Evolutionary conservation across 768 basidiomycete species (phyloP), one percentile per base, ranked within the genome.

Genomic region (Termitomyces sp.): DNA sequence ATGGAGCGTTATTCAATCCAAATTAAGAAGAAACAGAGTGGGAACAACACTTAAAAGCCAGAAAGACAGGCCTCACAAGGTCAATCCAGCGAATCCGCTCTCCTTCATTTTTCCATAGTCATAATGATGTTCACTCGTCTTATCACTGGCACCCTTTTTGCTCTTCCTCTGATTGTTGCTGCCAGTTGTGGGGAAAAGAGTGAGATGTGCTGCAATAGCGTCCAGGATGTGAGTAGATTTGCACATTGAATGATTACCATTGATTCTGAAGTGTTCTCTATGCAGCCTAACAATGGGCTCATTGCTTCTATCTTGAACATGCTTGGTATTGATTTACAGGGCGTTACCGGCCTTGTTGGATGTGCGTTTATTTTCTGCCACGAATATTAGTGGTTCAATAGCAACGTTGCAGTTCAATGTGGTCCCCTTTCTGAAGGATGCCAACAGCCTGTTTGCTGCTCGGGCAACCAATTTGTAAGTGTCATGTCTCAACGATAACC

Each of bases 71-170:
- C 27, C 16, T 27, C 6, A 4, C 2, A 54, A 54, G 22, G 12
- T 27, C 39, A 42, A 24, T 20, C 27, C 53, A 41, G 37, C 27
- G 30, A 54, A 41, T 12, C 16, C 12, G 15, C 39, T 54, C 53
- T 6, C 7, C 22, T 20, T 42, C 30, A n/a, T 34, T 22, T 16
- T 39, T n/a, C n/a, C 30, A 15, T 22, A 33, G 13, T 45, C 31
- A 33, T 33, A 7, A 58, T 58, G 58, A 58, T 58, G 58, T 58
- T 58, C 8, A 20, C 51, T 58, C 58, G 52, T 41, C 45, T 58
- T 46, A 30, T 52, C n/a, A 12, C 52, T 54, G 44, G n/a, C 12
- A 20, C 48, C 30, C 45, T 58, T 27, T 36, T 47, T 12, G 45
- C 52, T 53, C 58, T 58, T 16, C 58, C 58, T 33, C 27, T 58